These are phyloP conservation scores for Paramecium sonneborni DNA, from an alignment of 73 alveolate genomes.

Conservation along the genomic window DNA sequence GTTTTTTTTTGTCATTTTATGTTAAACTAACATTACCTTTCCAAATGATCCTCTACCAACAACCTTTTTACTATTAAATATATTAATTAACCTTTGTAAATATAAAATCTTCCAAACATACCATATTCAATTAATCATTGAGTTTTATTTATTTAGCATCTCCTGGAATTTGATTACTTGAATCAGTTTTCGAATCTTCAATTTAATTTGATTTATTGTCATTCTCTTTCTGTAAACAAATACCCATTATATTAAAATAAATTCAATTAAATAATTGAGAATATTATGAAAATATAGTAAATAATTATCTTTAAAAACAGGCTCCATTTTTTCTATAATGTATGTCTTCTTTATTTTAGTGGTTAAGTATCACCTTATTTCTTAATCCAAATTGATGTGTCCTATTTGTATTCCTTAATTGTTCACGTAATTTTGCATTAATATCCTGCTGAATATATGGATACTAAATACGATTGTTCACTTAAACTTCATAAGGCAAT, in stretches of 20 bases:
- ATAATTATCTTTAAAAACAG: background rate
- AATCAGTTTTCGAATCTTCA: background rate
- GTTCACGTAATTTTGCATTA: background rate
- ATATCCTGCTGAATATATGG: background rate
- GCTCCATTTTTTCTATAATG: constrained; percentile 20
- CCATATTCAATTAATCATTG: constrained; percentile 26
- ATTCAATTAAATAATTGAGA: background rate
- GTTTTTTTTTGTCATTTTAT: constrained; percentile 1
- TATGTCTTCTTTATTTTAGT: background rate
- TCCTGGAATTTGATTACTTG: background rate
- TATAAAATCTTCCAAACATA: constrained; percentile 73
- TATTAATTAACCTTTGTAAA: background rate
- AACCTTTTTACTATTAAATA: constrained; percentile 50
- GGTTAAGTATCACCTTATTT: background rate
- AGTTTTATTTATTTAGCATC: background rate
- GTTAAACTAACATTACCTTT: constrained; percentile 69
- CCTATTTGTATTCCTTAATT: background rate
- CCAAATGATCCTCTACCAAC: constrained; percentile 80
- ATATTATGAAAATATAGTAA: background rate
- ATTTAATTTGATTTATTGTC: background rate
- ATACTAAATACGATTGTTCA: background rate
- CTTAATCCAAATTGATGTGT: background rate
- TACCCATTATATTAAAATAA: background rate
- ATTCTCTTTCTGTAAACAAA: background rate
- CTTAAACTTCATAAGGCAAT: constrained; percentile 32